phyloP scores from a whole-genome alignment of 140 eudicot species.

The Ambrosia hybrid region DNA sequence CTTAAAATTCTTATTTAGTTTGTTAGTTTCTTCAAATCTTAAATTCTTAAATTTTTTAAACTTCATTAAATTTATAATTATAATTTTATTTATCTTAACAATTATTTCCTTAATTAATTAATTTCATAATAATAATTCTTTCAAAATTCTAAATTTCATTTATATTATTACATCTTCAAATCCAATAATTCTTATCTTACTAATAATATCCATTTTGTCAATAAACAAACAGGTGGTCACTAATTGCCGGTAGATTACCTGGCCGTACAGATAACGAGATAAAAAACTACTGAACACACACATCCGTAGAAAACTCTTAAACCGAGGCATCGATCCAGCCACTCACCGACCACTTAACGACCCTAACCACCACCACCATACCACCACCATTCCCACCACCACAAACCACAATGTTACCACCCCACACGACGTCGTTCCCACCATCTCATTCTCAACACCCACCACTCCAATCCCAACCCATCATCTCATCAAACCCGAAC shows the following conservation, averaged over 20 bases:
- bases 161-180: too few species aligned
- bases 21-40: too few species aligned
- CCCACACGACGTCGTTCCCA: constrained; percentile 24
- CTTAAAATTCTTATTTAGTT: too few species aligned
- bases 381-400: constrained; percentile 26
- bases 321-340: constrained; percentile 94
- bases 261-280: constrained; percentile 98
- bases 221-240: constrained; percentile 65
- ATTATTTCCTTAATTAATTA: neutral
- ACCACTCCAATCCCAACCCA: constrained; percentile 26
- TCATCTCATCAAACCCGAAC: constrained; percentile 32
- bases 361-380: constrained; percentile 18
- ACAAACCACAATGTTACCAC: constrained; percentile 21
- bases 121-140: neutral
- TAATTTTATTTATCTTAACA: too few species aligned
- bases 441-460: constrained; percentile 50
- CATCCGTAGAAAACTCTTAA: constrained; percentile 80
- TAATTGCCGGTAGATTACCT: constrained; percentile 94
- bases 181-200: too few species aligned
- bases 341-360: constrained; percentile 75
- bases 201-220: too few species aligned
- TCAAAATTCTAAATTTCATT: too few species aligned
- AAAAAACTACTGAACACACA: constrained; percentile 96
- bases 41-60: too few species aligned
- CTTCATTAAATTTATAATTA: too few species aligned